phyloP scores from a whole-genome alignment of 2,329 filamentous ascomycete genomes.

The Xylariaceae sp. region DNA sequence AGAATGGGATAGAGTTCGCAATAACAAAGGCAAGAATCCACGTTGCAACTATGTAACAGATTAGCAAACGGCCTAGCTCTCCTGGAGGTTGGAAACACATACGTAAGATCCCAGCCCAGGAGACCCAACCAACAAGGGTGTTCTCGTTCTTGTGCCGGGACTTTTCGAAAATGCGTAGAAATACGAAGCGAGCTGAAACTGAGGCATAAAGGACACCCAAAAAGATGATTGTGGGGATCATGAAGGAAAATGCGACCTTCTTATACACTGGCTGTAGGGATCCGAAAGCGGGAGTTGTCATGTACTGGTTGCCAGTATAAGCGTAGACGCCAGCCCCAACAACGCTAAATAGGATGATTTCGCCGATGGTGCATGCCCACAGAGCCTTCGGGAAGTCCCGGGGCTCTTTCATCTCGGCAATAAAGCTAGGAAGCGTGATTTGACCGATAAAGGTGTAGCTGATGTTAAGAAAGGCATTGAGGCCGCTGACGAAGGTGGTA shows the following conservation, averaged over 20 bases:
- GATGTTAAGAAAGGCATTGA: conserved; percentile 93
- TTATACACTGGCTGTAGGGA: conserved; percentile 80
- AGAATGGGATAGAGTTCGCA: conserved; percentile 92
- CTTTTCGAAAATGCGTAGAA: conserved; percentile 85
- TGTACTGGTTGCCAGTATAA: conserved; percentile 90
- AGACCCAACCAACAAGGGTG: conserved; percentile 79
- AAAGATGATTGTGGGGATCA: conserved; percentile 94
- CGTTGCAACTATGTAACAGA: conserved; percentile 54
- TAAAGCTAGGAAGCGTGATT: conserved; percentile 92
- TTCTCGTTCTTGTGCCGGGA: conserved; percentile 81
- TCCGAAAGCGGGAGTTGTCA: conserved; percentile 85
- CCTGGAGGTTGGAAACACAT: conserved; percentile 40
- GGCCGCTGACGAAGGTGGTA: conserved; percentile 80
- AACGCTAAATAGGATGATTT: conserved; percentile 83
- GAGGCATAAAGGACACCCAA: conserved; percentile 89
- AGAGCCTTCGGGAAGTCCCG: conserved; percentile 92
- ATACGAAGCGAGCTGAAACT: conserved; percentile 87
- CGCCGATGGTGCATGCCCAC: conserved; percentile 87
- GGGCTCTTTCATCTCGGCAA: conserved; percentile 85
- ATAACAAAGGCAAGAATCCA: conserved; percentile 95
- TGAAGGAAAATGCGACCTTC: conserved; percentile 91
- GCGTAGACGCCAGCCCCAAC: conserved; percentile 82
- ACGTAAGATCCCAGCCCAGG: conserved; percentile 76
- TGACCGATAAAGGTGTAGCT: conserved; percentile 96
- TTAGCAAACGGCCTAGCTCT: background rate